phyloP scores from a whole-genome alignment of 2,329 filamentous ascomycete genomes.

The Ophiostoma pallidulum region DNA sequence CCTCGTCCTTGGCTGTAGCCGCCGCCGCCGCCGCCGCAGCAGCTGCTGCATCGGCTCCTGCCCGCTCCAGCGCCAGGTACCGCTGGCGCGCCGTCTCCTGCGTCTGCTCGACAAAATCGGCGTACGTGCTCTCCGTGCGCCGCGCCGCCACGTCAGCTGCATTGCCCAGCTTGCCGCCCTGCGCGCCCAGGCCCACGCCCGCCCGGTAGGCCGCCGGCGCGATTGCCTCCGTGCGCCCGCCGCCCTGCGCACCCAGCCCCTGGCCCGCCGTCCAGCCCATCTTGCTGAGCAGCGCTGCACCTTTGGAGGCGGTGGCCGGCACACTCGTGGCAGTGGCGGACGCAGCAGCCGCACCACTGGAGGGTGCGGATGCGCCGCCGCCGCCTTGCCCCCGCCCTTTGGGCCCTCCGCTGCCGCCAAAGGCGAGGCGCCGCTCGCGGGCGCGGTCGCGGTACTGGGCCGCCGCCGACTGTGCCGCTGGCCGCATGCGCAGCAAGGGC shows the following conservation, averaged over 20 bases:
- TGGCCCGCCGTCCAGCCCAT: constrained; percentile 62
- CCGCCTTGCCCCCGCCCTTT: constrained; percentile 22
- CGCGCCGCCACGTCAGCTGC: constrained; percentile 53
- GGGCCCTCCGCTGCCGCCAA: constrained; percentile 30
- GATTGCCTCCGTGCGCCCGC: constrained; percentile 55
- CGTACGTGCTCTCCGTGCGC: constrained; percentile 47
- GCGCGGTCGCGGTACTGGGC: constrained; percentile 55
- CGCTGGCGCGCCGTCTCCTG: constrained; percentile 58
- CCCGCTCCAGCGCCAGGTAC: constrained; percentile 23
- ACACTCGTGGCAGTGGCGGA: constrained; percentile 22
- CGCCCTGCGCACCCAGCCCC: constrained; percentile 54
- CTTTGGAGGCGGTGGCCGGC: constrained; percentile 46
- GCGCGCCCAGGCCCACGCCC: constrained; percentile 60
- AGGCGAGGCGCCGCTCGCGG: constrained; percentile 53
- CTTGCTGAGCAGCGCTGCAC: constrained; percentile 58
- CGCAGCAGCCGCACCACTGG: constrained; percentile 19
- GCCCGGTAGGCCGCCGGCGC: constrained; percentile 55
- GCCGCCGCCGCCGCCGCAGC: background rate
- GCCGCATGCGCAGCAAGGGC: constrained; percentile 13
- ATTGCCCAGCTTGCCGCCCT: constrained; percentile 60
- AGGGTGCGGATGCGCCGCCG: constrained; percentile 28
- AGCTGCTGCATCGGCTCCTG: constrained; percentile 3
- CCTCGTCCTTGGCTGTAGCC: background rate
- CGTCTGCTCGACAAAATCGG: constrained; percentile 53
- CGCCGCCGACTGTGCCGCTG: constrained; percentile 6